Conservation (phyloP, 2,329 filamentous ascomycete genomes). For the Pseudocercospora cruenta region DNA sequence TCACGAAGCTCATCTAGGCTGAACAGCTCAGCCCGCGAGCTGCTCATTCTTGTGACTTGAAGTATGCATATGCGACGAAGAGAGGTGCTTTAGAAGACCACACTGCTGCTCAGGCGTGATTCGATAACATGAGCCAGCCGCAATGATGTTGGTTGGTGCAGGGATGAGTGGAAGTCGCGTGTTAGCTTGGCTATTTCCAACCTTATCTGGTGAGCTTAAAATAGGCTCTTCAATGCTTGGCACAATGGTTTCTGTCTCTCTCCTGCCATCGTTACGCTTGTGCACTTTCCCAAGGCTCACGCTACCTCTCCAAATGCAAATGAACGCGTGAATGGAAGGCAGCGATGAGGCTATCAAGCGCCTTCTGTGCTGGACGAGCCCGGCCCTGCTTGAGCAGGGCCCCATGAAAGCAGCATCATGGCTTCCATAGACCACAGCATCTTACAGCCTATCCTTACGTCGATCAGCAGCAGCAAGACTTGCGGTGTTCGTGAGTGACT, state of each 20-base stretch:
- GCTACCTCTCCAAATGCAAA: not conserved
- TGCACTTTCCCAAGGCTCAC: not conserved
- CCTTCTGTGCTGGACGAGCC: not conserved
- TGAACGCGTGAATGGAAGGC: not conserved
- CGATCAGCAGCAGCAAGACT: not conserved
- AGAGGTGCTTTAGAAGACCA: not conserved
- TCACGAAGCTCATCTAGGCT: slow-evolving; percentile 27
- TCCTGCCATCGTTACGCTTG: not conserved
- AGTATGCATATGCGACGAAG: not conserved
- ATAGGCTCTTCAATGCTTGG: not conserved
- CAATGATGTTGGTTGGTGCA: not conserved
- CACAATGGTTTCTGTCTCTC: not conserved
- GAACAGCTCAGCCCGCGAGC: slow-evolving; percentile 6
- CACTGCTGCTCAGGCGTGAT: not conserved
- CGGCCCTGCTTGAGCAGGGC: not conserved
- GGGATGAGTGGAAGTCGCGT: not conserved
- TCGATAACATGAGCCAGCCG: not conserved
- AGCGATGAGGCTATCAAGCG: not conserved
- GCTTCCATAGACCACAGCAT: not conserved
- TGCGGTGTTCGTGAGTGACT: not conserved
- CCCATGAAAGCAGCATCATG: not conserved
- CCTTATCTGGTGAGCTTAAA: not conserved
- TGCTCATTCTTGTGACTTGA: not conserved
- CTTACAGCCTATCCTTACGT: not conserved
- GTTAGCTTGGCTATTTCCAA: not conserved